A percentile compares a stretch with the other conserved stretches of the same genome.
Conservation (phyloP, 129 eudicot species). For the Daucus carota region DNA sequence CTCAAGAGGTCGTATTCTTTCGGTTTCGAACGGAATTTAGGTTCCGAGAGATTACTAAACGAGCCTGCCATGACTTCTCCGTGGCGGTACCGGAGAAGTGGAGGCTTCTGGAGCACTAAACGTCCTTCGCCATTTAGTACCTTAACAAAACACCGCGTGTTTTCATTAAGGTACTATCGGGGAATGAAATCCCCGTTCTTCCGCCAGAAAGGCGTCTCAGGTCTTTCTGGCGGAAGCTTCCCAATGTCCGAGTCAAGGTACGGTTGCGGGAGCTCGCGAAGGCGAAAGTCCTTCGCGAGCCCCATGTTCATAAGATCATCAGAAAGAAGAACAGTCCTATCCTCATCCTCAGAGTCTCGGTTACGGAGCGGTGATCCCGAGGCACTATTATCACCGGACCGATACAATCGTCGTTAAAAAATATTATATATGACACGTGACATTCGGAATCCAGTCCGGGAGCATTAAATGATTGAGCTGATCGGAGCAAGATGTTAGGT, state of each 20-base stretch:
- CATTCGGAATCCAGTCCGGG: too few relatives aligned
- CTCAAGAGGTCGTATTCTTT: constrained; percentile 83
- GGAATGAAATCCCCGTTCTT: constrained; percentile 82
- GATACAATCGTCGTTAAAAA: constrained; percentile 47
- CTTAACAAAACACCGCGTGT: constrained; percentile 56
- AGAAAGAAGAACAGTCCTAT: constrained; percentile 15
- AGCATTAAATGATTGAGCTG: neutral
- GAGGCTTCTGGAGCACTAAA: constrained; percentile 67
- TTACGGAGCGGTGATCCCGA: constrained; percentile 94
- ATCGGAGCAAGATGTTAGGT: constrained; percentile 11
- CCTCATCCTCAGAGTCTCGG: constrained; percentile 55
- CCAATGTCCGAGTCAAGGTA: constrained; percentile 64
- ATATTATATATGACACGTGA: constrained; percentile 26
- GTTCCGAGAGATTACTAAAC: constrained; percentile 61
- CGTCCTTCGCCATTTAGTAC: constrained; percentile 81
- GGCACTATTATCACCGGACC: constrained; percentile 87
- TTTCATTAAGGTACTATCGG: constrained; percentile 68
- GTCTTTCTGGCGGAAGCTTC: neutral
- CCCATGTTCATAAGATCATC: constrained; percentile 9
- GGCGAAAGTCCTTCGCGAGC: constrained; percentile 5
- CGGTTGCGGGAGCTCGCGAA: constrained; percentile 14
- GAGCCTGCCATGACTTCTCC: constrained; percentile 83
- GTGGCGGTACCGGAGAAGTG: constrained; percentile 52
- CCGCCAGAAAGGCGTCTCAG: constrained; percentile 46
- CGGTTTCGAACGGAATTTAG: constrained; percentile 79